phyloP scores from a whole-genome alignment of 164 flowering plant genomes.

The Saururus chinensis region DNA sequence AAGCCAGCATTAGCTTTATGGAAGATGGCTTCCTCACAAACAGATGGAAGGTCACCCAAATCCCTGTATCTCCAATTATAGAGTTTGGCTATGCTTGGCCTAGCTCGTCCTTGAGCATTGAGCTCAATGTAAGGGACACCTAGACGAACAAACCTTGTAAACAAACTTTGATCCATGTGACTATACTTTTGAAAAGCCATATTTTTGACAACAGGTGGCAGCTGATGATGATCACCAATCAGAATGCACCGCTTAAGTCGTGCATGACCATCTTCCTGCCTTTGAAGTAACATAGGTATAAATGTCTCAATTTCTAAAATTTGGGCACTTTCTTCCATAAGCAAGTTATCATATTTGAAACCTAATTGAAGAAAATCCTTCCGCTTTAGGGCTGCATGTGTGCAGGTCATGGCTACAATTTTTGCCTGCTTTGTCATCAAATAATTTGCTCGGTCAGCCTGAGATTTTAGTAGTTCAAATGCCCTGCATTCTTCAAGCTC shows the following conservation, averaged over 20 bases:
- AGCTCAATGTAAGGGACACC: slow-evolving; percentile 97
- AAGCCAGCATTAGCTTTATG: slow-evolving; percentile 89
- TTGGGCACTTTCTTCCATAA: slow-evolving; percentile 99
- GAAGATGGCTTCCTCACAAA: slow-evolving; percentile 52
- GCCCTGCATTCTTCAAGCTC: slow-evolving; percentile 98
- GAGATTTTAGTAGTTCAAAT: slow-evolving; percentile 92
- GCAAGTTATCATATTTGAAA: slow-evolving; percentile 90
- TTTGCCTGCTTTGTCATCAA: slow-evolving; percentile 97
- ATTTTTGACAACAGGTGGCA: slow-evolving; percentile 98
- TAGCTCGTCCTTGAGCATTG: slow-evolving; percentile 97
- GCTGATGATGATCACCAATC: slow-evolving; percentile 98
- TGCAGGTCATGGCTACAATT: slow-evolving; percentile 99
- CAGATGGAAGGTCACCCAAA: slow-evolving; percentile 85
- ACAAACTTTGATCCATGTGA: slow-evolving; percentile 98
- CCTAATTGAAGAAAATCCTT: slow-evolving; percentile 92
- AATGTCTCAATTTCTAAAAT: slow-evolving; percentile 96
- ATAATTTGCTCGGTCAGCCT: slow-evolving; percentile 94
- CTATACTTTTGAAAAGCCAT: slow-evolving; percentile 99
- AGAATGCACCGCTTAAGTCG: slow-evolving; percentile 92
- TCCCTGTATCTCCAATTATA: slow-evolving; percentile 97
- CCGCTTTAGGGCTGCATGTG: slow-evolving; percentile 96
- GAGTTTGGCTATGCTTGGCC: slow-evolving; percentile 87
- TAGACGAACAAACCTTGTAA: slow-evolving; percentile 93
- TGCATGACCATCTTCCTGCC: slow-evolving; percentile 97
- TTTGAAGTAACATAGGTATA: slow-evolving; percentile 94